These are phyloP conservation scores for Globisporangium sylvaticum DNA, from an alignment of 352 stramenopile species.

Conservation along the genomic window DNA sequence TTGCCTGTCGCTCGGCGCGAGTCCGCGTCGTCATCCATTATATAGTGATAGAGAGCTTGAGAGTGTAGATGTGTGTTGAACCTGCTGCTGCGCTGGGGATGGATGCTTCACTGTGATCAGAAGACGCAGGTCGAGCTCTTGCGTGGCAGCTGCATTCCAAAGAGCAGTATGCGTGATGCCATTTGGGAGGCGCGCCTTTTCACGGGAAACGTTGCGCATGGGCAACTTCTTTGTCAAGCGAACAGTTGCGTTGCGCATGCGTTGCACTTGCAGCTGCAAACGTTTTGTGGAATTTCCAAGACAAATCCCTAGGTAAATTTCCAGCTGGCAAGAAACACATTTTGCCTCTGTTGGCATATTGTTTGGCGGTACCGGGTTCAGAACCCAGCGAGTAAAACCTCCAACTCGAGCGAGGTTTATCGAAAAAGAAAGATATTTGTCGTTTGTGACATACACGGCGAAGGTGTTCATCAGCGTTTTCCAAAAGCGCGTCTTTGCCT, in stretches of 20 bases:
- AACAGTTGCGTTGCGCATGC: too few relatives aligned
- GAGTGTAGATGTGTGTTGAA: background rate
- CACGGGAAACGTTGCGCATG: background rate
- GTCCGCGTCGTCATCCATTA: constrained; percentile 15
- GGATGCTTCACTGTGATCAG: background rate
- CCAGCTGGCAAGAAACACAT: background rate
- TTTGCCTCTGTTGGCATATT: background rate
- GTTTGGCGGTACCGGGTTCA: background rate
- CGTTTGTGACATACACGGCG: background rate
- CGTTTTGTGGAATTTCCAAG: too few relatives aligned
- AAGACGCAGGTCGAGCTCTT: background rate
- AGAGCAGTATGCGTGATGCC: background rate
- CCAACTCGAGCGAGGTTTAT: background rate
- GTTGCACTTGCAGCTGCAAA: too few relatives aligned
- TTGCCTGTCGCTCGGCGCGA: constrained; percentile 3
- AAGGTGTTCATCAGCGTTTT: background rate
- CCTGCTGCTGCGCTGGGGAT: background rate
- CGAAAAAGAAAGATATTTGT: background rate
- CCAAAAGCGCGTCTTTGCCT: background rate
- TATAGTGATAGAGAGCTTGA: background rate
- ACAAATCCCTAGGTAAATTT: too few relatives aligned
- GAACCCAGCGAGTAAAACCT: background rate
- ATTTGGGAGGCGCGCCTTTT: constrained; percentile 5
- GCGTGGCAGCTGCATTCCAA: background rate
- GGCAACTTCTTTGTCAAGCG: too few relatives aligned